These are phyloP conservation scores for Aspergillus nanangensis DNA, from an alignment of 495 filamentous ascomycete species.

Conservation along the genomic window DNA sequence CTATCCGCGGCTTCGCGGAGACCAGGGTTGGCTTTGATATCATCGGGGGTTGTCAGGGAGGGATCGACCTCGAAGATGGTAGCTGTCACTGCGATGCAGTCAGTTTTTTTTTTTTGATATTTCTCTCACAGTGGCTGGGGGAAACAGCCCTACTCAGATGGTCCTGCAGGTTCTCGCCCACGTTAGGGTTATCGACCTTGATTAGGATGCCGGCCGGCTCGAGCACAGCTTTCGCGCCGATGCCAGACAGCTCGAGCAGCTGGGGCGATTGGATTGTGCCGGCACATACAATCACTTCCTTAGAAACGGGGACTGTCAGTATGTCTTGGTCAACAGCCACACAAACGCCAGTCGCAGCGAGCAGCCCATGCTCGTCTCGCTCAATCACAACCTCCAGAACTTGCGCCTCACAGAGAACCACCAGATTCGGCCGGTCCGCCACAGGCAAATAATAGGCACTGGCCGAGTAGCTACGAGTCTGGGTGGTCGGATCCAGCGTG, in stretches of 20 bases:
- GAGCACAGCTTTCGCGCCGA: slow-evolving; percentile 39
- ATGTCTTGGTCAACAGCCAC: too few relatives aligned
- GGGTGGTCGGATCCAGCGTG: slow-evolving; percentile 35
- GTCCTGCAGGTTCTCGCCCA: slow-evolving; percentile 56
- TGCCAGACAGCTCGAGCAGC: slow-evolving; percentile 51
- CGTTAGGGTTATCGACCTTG: slow-evolving; percentile 40
- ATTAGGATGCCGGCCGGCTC: slow-evolving; percentile 34
- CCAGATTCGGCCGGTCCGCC: slow-evolving; percentile 41
- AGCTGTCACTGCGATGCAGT: slow-evolving; percentile 28
- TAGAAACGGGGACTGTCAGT: slow-evolving; percentile 44
- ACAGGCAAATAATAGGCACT: slow-evolving; percentile 40
- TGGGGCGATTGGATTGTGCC: slow-evolving; percentile 51
- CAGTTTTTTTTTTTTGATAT: slow-evolving; percentile 32
- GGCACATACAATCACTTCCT: slow-evolving; percentile 51
- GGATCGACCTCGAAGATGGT: slow-evolving; percentile 44
- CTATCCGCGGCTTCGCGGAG: slow-evolving; percentile 27
- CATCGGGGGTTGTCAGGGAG: slow-evolving; percentile 32
- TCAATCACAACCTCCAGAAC: slow-evolving; percentile 39
- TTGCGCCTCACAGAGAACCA: slow-evolving; percentile 41
- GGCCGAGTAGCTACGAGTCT: slow-evolving; percentile 44
- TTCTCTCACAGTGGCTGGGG: too few relatives aligned
- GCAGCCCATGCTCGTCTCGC: too few relatives aligned
- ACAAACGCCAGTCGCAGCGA: too few relatives aligned
- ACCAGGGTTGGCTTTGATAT: slow-evolving; percentile 28
- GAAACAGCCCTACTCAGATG: slow-evolving; percentile 40